Percentiles rank a stretch among this genome's conserved stretches.
phyloP scores from a whole-genome alignment of 139 green algal species.

The Chlorella sp. region DNA sequence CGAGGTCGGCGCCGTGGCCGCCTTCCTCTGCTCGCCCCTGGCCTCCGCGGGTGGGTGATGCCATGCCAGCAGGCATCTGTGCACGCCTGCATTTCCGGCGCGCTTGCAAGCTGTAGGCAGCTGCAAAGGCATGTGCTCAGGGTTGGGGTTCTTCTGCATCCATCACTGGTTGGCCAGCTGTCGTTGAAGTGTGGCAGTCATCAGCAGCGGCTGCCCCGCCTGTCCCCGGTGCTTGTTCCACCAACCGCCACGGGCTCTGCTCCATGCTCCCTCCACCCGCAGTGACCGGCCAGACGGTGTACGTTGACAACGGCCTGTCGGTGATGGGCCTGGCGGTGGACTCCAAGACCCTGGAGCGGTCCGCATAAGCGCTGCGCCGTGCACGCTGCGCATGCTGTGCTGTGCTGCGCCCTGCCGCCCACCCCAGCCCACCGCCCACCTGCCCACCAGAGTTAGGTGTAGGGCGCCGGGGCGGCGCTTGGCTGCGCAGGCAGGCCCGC shows the following conservation, averaged over 20 bases:
- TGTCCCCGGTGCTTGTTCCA: no score
- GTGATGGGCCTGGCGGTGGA: slow-evolving; percentile 93
- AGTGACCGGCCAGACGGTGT: slow-evolving; percentile 79
- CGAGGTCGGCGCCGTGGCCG: slow-evolving; percentile 85
- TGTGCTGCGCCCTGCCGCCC: neutral
- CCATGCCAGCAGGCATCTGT: no score
- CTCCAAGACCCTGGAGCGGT: slow-evolving; percentile 74
- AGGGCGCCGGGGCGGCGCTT: neutral
- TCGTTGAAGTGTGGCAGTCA: no score
- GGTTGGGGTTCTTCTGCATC: no score
- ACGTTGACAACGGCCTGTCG: slow-evolving; percentile 94
- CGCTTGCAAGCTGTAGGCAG: no score
- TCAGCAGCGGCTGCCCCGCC: no score
- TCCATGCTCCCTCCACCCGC: no score
- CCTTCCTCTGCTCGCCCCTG: slow-evolving; percentile 96
- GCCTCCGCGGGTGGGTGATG: slow-evolving; percentile 75
- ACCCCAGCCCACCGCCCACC: neutral
- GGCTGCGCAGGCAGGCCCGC: neutral
- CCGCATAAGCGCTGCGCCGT: neutral
- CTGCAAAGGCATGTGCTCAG: no score
- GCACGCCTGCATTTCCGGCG: no score
- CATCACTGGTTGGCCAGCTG: no score
- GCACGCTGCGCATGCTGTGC: neutral
- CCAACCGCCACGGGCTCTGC: no score
- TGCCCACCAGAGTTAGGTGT: neutral